Evolutionary conservation across 805 yeast species (phyloP), one percentile per base, ranked within the genome.

Genomic region (Kuraishia ogatae): DNA sequence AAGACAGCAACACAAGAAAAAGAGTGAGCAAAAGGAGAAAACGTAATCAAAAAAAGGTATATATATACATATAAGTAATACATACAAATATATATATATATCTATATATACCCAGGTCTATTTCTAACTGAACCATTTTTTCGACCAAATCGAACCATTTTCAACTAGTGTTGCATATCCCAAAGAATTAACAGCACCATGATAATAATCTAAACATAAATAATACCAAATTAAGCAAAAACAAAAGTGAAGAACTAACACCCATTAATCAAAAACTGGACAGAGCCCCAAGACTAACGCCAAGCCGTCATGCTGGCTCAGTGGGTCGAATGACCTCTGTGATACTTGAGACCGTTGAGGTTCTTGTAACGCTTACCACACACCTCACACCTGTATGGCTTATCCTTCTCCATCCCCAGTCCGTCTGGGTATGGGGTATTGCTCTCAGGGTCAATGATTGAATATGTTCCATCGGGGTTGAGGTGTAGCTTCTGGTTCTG

Each of bases 281-380:
- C 3, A 48, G 28, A 2, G 15, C 20, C 39, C 28, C 15, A 17
- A 5, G 47, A 7, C n/a, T 48, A 47, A 55, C 22, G 23, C 50
- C 21, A 43, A 15, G 10, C 23, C 23, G 22, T 51, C 48, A 46
- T n/a, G 47, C 50, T 10, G 4, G 39, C 26, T 66, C 70, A 92
- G 75, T 93, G 98, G 49, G 98, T 93, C n/a, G 97, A 85, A 72
- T 94, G 99, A 22, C 97, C 98, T 64, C 97, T 82, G 71, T 94
- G 99, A 70, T 94, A 94, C 72, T 94, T 94, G 70, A 94, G 78
- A 26, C 99, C 99, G 69, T 94, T 94, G 65, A 94, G 76, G 66
- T 94, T 94, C 78, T 94, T 94, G 75, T 94, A 94, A 56, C 99
- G 77, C 72, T 93, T 94, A 57, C 98, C 98, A 73, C 99, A 94